Evolutionary conservation across 129 eudicot species (phyloP).

Genomic region (Mikania micrantha): DNA sequence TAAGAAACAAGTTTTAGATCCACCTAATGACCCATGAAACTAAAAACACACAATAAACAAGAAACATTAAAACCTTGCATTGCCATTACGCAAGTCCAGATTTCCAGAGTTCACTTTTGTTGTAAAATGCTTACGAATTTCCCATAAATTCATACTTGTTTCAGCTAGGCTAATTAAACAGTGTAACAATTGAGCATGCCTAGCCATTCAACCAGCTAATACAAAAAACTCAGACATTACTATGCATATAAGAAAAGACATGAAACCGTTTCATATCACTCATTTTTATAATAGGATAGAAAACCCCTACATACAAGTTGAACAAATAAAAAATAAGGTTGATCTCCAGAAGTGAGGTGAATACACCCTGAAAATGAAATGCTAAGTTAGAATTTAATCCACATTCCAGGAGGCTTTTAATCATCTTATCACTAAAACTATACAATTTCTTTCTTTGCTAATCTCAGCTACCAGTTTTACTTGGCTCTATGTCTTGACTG

Average conservation of each 20-base stretch:
- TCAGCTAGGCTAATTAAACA: not conserved
- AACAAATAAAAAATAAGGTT: not conserved
- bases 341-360: not conserved
- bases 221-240: not conserved
- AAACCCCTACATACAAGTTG: not conserved
- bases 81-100: not conserved
- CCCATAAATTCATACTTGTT: not conserved
- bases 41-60: slow-evolving; percentile 10
- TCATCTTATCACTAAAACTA: not conserved
- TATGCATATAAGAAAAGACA: not conserved
- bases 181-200: not conserved
- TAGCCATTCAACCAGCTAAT: not conserved
- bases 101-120: not conserved
- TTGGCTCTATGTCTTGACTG: not conserved
- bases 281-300: not conserved
- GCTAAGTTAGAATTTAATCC: not conserved
- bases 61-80: not conserved
- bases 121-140: not conserved
- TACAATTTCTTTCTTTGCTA: not conserved
- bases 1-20: not conserved
- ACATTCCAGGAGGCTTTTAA: not conserved
- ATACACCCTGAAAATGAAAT: not conserved
- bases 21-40: not conserved
- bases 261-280: not conserved
- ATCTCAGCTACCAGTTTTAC: not conserved